These are phyloP conservation scores for Zygosaccharomyces lentus DNA, from an alignment of 805 yeast species.

Conservation along the genomic window DNA sequence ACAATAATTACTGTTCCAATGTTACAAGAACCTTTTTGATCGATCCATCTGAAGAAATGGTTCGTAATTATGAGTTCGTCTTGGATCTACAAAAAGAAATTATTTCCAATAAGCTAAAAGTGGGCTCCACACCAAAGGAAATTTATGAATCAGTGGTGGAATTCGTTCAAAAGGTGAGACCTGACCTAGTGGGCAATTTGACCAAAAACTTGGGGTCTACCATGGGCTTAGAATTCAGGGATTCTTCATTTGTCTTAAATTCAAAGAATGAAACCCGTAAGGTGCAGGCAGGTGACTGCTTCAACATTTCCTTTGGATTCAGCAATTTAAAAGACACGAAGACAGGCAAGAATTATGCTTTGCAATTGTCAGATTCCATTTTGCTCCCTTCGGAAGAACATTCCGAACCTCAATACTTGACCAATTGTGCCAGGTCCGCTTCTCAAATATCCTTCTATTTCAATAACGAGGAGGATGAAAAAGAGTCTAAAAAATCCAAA, in stretches of 20 bases:
- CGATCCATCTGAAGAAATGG: slow-evolving; percentile 80
- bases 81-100: slow-evolving; percentile 65
- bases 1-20: slow-evolving; percentile 84
- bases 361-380: slow-evolving; percentile 77
- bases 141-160: slow-evolving; percentile 62
- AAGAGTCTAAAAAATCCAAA: slow-evolving; percentile 40
- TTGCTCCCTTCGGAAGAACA: slow-evolving; percentile 49
- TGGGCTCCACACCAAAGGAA: slow-evolving; percentile 62
- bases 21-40: slow-evolving; percentile 83
- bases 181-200: slow-evolving; percentile 60
- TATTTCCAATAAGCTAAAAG: slow-evolving; percentile 50
- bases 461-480: slow-evolving; percentile 57
- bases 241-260: slow-evolving; percentile 67
- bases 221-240: slow-evolving; percentile 86
- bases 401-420: slow-evolving; percentile 58
- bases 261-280: slow-evolving; percentile 60
- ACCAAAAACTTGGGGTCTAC: slow-evolving; percentile 83
- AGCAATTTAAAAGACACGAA: slow-evolving; percentile 50
- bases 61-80: slow-evolving; percentile 71
- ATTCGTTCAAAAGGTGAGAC: slow-evolving; percentile 55
- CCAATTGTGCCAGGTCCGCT: slow-evolving; percentile 67
- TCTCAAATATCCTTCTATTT: slow-evolving; percentile 80
- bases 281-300: slow-evolving; percentile 66
- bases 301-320: slow-evolving; percentile 76
- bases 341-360: slow-evolving; percentile 58